Conservation (phyloP, 805 yeast species). For the Candida andamanensis region DNA sequence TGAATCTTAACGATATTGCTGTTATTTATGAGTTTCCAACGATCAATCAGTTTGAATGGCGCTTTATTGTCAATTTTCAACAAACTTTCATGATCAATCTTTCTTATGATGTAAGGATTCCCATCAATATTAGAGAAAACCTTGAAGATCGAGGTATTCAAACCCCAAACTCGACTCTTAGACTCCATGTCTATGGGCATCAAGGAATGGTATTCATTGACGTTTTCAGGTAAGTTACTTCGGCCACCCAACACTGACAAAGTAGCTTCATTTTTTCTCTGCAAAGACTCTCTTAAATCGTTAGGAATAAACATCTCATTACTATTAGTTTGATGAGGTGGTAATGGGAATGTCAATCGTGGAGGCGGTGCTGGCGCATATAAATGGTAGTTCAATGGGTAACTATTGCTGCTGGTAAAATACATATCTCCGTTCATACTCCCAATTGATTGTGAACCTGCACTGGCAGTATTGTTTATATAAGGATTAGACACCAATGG, state of each 20-base stretch:
- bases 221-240: constrained; percentile 52
- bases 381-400: constrained; percentile 72
- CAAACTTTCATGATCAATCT: constrained; percentile 46
- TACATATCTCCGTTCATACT: constrained; percentile 13
- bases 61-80: constrained; percentile 38
- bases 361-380: constrained; percentile 91
- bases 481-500: no score
- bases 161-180: constrained; percentile 41
- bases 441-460: constrained; percentile 4
- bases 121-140: constrained; percentile 80
- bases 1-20: constrained; percentile 62
- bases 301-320: constrained; percentile 68
- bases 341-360: constrained; percentile 52
- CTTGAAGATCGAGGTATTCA: constrained; percentile 64
- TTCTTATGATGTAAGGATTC: constrained; percentile 65
- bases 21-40: constrained; percentile 55
- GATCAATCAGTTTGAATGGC: constrained; percentile 55
- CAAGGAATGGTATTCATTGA: constrained; percentile 66
- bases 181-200: constrained; percentile 66
- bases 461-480: constrained; percentile 1
- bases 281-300: constrained; percentile 65
- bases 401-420: constrained; percentile 18
- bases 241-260: constrained; percentile 56
- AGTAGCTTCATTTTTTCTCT: constrained; percentile 74
- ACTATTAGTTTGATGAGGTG: constrained; percentile 67